Evolutionary conservation across 2,329 filamentous ascomycete species (phyloP), one percentile per base, ranked within the genome.

Genomic region (Acrocalymma vagum): DNA sequence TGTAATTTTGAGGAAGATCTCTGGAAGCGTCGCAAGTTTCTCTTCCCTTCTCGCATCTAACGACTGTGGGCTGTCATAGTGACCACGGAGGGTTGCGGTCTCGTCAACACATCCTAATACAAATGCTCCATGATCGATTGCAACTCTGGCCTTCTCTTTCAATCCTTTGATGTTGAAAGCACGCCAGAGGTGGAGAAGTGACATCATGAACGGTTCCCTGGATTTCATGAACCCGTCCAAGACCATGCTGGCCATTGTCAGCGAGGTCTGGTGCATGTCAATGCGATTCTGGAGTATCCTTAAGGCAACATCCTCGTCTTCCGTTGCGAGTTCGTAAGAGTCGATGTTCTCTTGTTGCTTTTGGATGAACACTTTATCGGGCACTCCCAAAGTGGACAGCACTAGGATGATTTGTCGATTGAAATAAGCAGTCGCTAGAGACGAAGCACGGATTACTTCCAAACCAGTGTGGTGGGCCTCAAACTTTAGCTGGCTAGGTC

Each of bases 351-450:
- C 67, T 10, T 79, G 71, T 35, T 95, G 78, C 61, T 93, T 87
- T 0, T 72, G 58, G 14, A 84, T 65, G 55, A 99, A 95, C 0
- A 86, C 77, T 0, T 71, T 28, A 34, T 85, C 83, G 0, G 79
- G 72, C 1, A 97, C 85, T 0, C 90, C 90, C 0, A 96, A 80
- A 4, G 83, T 77, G 10, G 88, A 88, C 0, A 99, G 74, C n/a
- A 97, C 86, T 1, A 86, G 77, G 40, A 99, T 96, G 1, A 92
- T 84, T 65, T 99, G 94, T 21, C 92, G 83, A 56, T 99, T 99
- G 29, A 99, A 78, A 3, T 86, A 88, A 1, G 93, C 90, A 3
- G 82, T 80, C 1, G 90, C 85, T 58, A 85, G 88, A 1, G 84
- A 80, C 1, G 94, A 93, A 47, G 84, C 86, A 15, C 88, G 83